Percentiles rank a stretch among this genome's conserved stretches.
These are phyloP conservation scores for Lachnellula occidentalis DNA, from an alignment of 2,329 filamentous ascomycete species.

Conservation along the genomic window DNA sequence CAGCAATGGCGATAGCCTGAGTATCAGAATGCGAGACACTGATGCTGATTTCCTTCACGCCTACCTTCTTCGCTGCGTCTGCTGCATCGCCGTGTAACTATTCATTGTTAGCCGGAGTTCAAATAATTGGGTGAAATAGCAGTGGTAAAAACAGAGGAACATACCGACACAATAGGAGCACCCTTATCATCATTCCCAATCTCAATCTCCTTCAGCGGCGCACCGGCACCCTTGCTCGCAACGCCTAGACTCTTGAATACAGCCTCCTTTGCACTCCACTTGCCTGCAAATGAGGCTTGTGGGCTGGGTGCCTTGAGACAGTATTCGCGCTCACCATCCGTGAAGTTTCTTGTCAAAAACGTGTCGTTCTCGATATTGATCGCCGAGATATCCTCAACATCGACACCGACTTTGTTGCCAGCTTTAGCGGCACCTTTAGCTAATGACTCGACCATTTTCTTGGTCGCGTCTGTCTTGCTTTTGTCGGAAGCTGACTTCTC, in stretches of 20 bases:
- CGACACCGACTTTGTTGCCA: slow-evolving; percentile 82
- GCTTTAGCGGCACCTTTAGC: slow-evolving; percentile 56
- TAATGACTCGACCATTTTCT: slow-evolving; percentile 71
- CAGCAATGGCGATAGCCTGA: slow-evolving; percentile 91
- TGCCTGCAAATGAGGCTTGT: slow-evolving; percentile 86
- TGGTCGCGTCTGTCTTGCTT: slow-evolving; percentile 48
- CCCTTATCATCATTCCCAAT: slow-evolving; percentile 76
- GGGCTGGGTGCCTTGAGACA: slow-evolving; percentile 74
- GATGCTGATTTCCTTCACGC: slow-evolving; percentile 82
- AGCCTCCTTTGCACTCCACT: slow-evolving; percentile 97
- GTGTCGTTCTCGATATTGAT: slow-evolving; percentile 93
- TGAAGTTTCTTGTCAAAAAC: slow-evolving; percentile 94
- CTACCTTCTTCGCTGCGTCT: slow-evolving; percentile 74
- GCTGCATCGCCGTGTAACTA: slow-evolving; percentile 85
- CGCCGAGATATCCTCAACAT: slow-evolving; percentile 81
- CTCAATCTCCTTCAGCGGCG: slow-evolving; percentile 90
- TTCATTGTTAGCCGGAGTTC: slow-evolving; percentile 13
- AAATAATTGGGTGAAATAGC: slow-evolving; percentile 4
- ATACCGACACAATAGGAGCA: slow-evolving; percentile 78
- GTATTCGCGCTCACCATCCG: slow-evolving; percentile 74
- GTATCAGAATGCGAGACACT: slow-evolving; percentile 94
- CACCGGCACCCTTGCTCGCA: slow-evolving; percentile 78
- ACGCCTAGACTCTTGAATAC: slow-evolving; percentile 97
- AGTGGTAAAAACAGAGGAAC: slow-evolving; percentile 30
- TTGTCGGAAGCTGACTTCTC: slow-evolving; percentile 47